Conservation (phyloP, 768 basidiomycete genomes). For the Lactifluus pinguis region DNA sequence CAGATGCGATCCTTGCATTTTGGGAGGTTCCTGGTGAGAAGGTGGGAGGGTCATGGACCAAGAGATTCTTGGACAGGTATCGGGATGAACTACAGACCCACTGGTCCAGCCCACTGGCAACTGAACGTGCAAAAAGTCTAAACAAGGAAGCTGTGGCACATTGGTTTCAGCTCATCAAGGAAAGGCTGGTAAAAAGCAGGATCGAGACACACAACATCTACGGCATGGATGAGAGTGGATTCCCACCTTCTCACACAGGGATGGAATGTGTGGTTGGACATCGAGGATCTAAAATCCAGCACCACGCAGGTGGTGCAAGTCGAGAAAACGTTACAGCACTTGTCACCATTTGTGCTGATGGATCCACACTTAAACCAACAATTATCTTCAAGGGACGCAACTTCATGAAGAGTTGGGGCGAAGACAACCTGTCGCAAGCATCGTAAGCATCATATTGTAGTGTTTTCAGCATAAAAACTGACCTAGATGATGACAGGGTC, state of each 20-base stretch:
- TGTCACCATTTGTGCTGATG: conserved; percentile 36
- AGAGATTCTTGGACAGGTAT: background rate
- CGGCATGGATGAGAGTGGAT: conserved; percentile 30
- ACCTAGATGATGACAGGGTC: too few species aligned
- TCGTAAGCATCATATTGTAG: too few species aligned
- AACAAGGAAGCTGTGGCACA: background rate
- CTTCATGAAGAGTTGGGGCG: too few species aligned
- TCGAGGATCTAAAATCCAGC: conserved; percentile 20
- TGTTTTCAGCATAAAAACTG: too few species aligned
- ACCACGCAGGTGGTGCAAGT: conserved; percentile 28
- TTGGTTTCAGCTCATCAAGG: background rate
- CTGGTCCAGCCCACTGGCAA: background rate
- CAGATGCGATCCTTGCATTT: too few species aligned
- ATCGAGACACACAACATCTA: conserved; percentile 10
- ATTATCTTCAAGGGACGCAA: too few species aligned
- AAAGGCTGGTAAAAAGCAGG: background rate
- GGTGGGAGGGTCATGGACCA: background rate
- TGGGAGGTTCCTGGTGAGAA: too few species aligned
- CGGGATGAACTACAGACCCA: background rate
- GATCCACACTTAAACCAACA: conserved; percentile 29
- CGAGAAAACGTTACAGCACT: conserved; percentile 35
- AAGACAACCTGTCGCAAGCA: too few species aligned
- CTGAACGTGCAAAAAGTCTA: background rate
- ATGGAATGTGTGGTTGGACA: conserved; percentile 27
- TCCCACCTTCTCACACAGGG: conserved; percentile 22